Base-by-base conservation (phyloP, 2,329 filamentous ascomycete species). In the Colletotrichum sp. region DNA sequence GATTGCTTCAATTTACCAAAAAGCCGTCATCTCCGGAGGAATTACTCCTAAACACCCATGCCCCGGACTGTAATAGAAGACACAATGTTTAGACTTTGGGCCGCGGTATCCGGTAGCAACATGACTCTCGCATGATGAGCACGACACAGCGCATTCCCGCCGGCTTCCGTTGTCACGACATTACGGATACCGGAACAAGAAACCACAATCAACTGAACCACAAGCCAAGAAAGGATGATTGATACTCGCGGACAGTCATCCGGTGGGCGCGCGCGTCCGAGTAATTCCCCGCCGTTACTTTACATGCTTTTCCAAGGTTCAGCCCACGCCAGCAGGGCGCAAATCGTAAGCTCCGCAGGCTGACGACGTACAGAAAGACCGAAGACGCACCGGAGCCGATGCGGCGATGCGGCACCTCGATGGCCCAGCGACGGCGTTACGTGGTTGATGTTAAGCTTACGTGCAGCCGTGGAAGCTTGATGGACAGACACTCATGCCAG, bases 41-140 rank as follows among this genome's bases (percentile, higher is more conserved):
- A 64, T 64, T 24, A n/a, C 73, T 73, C 73, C 73, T 55, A 13
- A 18, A 21, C 16, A 15, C n/a, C 10, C 43, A 34, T 34, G 32
- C 9, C 34, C 57, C 32, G 24, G 2, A n/a, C n/a, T 63, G 6
- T 9, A 13, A 1, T 24, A 18, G 8, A 21, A 32, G 57, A 21
- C 28, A 57, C n/a, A 66, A 26, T 18, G 36, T 57, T 58, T 67
- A 28, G 36, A 61, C 28, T 43, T 36, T 26, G n/a, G 18, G 28
- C 72, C 72, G 68, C 38, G 18, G 10, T 63, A 75, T 75, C 68
- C 68, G 72, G 36, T 24, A 52, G 52, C 61, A 66, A 36, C 38
- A 38, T 34, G 68, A 48, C 28, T 58, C 63, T 32, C n/a, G 34
- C 63, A n/a, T 43, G 32, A 48, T 58, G 60, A 30, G 48, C 21